These are phyloP conservation scores for Umbelopsis ramanniana DNA, from an alignment of 192 early-diverging fungal species.

Conservation along the genomic window DNA sequence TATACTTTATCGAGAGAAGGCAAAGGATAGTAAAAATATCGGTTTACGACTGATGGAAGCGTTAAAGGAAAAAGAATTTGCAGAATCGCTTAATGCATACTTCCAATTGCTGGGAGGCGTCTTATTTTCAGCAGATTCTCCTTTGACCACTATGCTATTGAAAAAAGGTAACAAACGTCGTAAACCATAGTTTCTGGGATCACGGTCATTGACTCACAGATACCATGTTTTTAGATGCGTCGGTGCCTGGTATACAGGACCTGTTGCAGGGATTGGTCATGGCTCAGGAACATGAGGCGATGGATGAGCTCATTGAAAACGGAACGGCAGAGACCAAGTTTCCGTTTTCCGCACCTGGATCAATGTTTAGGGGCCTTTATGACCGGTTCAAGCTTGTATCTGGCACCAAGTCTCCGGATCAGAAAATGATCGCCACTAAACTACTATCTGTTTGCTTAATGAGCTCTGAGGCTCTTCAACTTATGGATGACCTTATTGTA, in stretches of 20 bases:
- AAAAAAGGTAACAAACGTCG: background rate
- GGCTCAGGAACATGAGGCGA: background rate
- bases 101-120: background rate
- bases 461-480: background rate
- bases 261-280: background rate
- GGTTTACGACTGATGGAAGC: background rate
- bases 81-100: background rate
- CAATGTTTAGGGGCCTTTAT: background rate
- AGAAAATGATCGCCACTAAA: background rate
- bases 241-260: background rate
- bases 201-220: background rate
- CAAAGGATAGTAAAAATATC: background rate
- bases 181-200: too few species aligned
- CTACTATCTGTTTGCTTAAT: background rate
- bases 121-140: background rate
- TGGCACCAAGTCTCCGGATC: conserved; percentile 2
- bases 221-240: background rate
- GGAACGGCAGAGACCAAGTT: background rate
- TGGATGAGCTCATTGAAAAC: background rate
- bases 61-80: background rate
- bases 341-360: background rate
- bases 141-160: background rate
- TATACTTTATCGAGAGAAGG: background rate
- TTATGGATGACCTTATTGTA: conserved; percentile 4
- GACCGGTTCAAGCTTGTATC: background rate